Conservation (phyloP, 2,329 filamentous ascomycete species). For the Ophiobolus disseminans region DNA sequence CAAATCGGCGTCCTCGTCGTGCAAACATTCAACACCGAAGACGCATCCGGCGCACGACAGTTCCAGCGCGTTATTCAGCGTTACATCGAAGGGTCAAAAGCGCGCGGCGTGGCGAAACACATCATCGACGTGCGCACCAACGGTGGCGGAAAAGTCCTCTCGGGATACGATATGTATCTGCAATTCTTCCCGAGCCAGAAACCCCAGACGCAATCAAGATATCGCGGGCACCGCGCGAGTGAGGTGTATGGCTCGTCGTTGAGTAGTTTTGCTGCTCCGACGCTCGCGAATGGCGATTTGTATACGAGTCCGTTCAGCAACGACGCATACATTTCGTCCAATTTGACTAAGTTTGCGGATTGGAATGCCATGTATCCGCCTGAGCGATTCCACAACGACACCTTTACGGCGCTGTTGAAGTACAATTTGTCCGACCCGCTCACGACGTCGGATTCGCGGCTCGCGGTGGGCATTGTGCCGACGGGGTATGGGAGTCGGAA, state of each 20-base stretch:
- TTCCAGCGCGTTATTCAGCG: conserved; percentile 50
- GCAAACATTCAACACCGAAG: conserved; percentile 49
- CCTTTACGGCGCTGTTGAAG: conserved; percentile 49
- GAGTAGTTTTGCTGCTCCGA: conserved; percentile 23
- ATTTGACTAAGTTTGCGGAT: conserved; percentile 37
- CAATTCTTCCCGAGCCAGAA: conserved; percentile 60
- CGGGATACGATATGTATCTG: conserved; percentile 56
- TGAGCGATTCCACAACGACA: conserved; percentile 37
- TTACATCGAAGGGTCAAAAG: conserved; percentile 58
- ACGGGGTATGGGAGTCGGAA: conserved; percentile 37
- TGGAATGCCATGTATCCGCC: conserved; percentile 51
- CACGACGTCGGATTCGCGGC: conserved; percentile 38
- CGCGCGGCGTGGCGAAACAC: conserved; percentile 62
- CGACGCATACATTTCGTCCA: conserved; percentile 33
- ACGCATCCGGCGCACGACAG: conserved; percentile 24
- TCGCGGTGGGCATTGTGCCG: conserved; percentile 36
- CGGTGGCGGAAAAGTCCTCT: conserved; percentile 59
- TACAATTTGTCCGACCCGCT: conserved; percentile 49
- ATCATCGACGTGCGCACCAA: conserved; percentile 71
- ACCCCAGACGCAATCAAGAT: conserved; percentile 56
- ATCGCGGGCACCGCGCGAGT: conserved; percentile 52
- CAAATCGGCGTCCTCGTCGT: conserved; percentile 57
- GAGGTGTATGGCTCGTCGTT: conserved; percentile 36
- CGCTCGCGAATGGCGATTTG: conserved; percentile 24
- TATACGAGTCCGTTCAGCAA: conserved; percentile 47